Conservation (phyloP, 108 stramenopile genomes). For the Pseudonitzschia multiseries region DNA sequence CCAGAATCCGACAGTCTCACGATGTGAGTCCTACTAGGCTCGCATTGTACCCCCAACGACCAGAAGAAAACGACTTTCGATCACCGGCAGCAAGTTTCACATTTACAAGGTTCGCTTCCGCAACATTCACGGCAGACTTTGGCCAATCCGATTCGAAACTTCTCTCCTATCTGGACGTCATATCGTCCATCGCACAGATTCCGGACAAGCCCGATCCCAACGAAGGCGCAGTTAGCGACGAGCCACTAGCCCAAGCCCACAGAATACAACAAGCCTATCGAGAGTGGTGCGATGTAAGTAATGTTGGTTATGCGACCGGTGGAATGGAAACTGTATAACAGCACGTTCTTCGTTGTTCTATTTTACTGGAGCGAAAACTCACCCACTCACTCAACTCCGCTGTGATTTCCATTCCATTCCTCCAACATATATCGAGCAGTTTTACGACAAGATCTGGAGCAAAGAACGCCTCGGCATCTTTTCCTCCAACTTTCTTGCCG, state of each 20-base stretch:
- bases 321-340: too few species aligned
- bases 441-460: not conserved
- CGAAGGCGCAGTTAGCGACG: too few species aligned
- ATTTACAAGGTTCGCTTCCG: not conserved
- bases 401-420: too few species aligned
- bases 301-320: too few species aligned
- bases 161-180: not conserved
- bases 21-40: not conserved
- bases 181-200: not conserved
- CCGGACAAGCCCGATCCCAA: too few species aligned
- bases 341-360: too few species aligned
- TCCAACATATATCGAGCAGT: too few species aligned
- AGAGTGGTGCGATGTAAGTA: conserved; percentile 15
- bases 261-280: conserved; percentile 14
- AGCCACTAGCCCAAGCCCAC: not conserved
- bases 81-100: conserved; percentile 1
- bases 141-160: not conserved
- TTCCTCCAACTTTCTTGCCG: conserved; percentile 15
- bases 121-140: not conserved
- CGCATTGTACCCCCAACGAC: not conserved
- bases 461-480: conserved; percentile 1
- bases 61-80: not conserved
- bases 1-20: too few species aligned
- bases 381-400: too few species aligned
- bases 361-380: too few species aligned